These are phyloP conservation scores for Ogataea philodendri DNA, from an alignment of 805 yeast species.

Conservation along the genomic window DNA sequence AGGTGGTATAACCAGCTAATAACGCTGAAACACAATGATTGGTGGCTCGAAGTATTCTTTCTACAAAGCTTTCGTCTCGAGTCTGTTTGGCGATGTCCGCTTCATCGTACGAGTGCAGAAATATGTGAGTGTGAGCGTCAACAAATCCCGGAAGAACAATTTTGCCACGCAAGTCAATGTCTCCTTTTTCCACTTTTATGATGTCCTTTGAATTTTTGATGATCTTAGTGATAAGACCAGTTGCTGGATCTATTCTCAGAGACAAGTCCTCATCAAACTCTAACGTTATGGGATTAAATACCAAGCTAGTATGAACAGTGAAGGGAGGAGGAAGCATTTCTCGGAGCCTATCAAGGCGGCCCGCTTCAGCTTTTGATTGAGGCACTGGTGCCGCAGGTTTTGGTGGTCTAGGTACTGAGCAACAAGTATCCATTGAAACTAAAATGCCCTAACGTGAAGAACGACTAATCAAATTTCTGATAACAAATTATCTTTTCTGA, in stretches of 20 bases:
- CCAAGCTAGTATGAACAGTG: too few species aligned
- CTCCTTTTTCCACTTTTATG: conserved; percentile 9
- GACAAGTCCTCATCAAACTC: too few species aligned
- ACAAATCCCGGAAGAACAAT: conserved; percentile 29
- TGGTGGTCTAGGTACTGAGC: too few species aligned
- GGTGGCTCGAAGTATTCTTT: conserved; percentile 27
- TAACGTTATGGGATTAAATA: too few species aligned
- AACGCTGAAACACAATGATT: conserved; percentile 28
- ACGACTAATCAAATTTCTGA: too few species aligned
- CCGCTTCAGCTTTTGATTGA: conserved; percentile 1
- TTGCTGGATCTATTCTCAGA: conserved; percentile 22
- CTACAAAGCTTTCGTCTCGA: conserved; percentile 30
- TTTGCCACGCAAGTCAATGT: conserved; percentile 27
- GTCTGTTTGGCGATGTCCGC: conserved; percentile 28
- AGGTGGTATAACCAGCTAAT: conserved; percentile 31
- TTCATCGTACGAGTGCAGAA: conserved; percentile 31
- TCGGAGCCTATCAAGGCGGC: neutral
- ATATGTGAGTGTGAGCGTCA: conserved; percentile 33
- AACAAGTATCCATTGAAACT: too few species aligned
- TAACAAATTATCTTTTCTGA: too few species aligned
- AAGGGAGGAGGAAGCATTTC: neutral
- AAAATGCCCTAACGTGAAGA: too few species aligned
- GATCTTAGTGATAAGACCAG: conserved; percentile 22
- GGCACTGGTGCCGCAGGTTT: too few species aligned
- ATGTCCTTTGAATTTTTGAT: conserved; percentile 7